Conservation (phyloP, 345 rosid genomes). For the Rhodamnia argentea region DNA sequence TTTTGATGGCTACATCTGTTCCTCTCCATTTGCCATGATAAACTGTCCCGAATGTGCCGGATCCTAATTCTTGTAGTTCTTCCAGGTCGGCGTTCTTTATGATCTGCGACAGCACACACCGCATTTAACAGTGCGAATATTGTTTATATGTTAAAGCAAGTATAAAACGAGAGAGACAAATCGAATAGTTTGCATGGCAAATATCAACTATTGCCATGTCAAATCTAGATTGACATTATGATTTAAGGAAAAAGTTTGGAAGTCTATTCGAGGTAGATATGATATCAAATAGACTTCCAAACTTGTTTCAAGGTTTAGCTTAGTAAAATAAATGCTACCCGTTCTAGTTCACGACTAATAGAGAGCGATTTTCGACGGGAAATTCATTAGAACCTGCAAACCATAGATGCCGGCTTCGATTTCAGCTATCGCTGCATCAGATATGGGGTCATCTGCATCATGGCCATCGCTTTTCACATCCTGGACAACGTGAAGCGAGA, state of each 20-base stretch:
- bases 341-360: background rate
- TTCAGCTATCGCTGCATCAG: slow-evolving; percentile 58
- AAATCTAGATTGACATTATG: background rate
- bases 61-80: slow-evolving; percentile 77
- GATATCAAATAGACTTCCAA: too few species aligned
- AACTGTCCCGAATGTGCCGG: slow-evolving; percentile 92
- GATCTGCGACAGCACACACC: slow-evolving; percentile 19
- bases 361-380: background rate
- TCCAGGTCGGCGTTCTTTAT: slow-evolving; percentile 71
- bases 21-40: slow-evolving; percentile 95
- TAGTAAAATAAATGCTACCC: background rate
- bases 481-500: slow-evolving; percentile 17
- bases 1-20: slow-evolving; percentile 89
- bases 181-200: background rate
- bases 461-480: slow-evolving; percentile 20
- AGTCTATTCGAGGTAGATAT: background rate
- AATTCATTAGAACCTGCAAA: slow-evolving; percentile 42
- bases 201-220: background rate
- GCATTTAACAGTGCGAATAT: background rate
- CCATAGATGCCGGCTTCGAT: slow-evolving; percentile 68
- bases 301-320: background rate
- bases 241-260: background rate
- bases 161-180: background rate
- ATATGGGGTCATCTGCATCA: slow-evolving; percentile 31
- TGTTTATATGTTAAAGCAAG: background rate